Evolutionary conservation across 108 stramenopile species (phyloP).

Genomic region (Cylindrotheca closterium): DNA sequence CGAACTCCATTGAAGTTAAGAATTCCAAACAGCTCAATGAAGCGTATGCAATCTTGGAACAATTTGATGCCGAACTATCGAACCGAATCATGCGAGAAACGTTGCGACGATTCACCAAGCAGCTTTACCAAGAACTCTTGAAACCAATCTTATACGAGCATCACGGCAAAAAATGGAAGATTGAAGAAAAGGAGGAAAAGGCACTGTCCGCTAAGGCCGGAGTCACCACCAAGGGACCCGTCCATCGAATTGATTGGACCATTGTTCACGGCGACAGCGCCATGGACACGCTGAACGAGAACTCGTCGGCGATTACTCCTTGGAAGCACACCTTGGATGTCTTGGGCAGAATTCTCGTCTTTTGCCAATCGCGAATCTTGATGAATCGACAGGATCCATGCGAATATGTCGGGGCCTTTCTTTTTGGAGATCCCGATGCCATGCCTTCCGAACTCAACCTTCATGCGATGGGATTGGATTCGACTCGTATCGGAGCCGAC

Average conservation of each 20-base stretch:
- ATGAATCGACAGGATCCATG: slow-evolving; percentile 42
- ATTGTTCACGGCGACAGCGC: slow-evolving; percentile 1
- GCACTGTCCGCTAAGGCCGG: slow-evolving; percentile 10
- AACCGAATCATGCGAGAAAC: slow-evolving; percentile 16
- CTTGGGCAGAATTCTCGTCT: slow-evolving; percentile 40
- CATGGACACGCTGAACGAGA: not conserved
- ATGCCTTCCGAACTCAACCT: slow-evolving; percentile 37
- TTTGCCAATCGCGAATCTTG: slow-evolving; percentile 52
- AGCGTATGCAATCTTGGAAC: slow-evolving; percentile 38
- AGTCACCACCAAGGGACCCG: slow-evolving; percentile 7
- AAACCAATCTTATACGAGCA: slow-evolving; percentile 23
- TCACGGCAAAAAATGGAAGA: slow-evolving; percentile 9
- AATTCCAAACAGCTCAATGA: slow-evolving; percentile 18
- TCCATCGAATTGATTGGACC: slow-evolving; percentile 42
- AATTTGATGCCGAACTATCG: slow-evolving; percentile 18
- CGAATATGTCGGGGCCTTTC: slow-evolving; percentile 41
- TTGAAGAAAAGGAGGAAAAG: slow-evolving; percentile 19
- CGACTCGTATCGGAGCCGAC: slow-evolving; percentile 41
- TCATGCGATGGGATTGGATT: slow-evolving; percentile 48
- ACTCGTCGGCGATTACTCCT: slow-evolving; percentile 9
- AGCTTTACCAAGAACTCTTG: slow-evolving; percentile 19
- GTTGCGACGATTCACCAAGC: slow-evolving; percentile 25
- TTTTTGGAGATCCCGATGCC: slow-evolving; percentile 57
- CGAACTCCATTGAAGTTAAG: slow-evolving; percentile 30
- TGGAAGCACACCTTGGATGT: slow-evolving; percentile 52